These are phyloP conservation scores for Yarrowia hollandica DNA, from an alignment of 805 yeast species.

Conservation along the genomic window DNA sequence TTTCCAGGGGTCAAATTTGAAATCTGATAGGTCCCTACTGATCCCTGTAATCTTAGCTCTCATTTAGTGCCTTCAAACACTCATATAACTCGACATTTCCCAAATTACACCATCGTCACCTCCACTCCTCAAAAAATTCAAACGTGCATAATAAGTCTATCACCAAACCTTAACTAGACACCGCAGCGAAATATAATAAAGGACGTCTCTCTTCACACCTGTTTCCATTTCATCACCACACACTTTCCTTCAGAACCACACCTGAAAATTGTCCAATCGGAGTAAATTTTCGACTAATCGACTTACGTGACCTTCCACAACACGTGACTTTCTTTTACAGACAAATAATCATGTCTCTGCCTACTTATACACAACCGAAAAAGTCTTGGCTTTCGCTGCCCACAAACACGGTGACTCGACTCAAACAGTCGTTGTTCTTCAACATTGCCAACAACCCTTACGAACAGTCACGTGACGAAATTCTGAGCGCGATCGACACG, in stretches of 20 bases:
- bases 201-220: background rate
- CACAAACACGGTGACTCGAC: background rate
- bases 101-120: background rate
- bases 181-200: background rate
- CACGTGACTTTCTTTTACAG: background rate
- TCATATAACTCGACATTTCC: background rate
- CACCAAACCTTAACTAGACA: background rate
- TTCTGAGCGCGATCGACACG: background rate
- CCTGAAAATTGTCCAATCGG: background rate
- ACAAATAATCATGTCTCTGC: background rate
- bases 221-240: background rate
- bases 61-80: background rate
- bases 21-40: too few species aligned
- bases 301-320: background rate
- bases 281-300: background rate
- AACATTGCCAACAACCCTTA: background rate
- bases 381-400: constrained; percentile 17
- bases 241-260: too few species aligned
- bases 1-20: too few species aligned
- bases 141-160: background rate
- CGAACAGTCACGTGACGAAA: background rate
- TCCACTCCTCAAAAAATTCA: background rate
- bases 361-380: constrained; percentile 4
- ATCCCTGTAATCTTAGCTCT: too few species aligned
- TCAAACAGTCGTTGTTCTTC: constrained; percentile 17